Evolutionary conservation across 2,329 filamentous ascomycete genomes (phyloP).

Genomic region (Ophiostoma tasmaniense): DNA sequence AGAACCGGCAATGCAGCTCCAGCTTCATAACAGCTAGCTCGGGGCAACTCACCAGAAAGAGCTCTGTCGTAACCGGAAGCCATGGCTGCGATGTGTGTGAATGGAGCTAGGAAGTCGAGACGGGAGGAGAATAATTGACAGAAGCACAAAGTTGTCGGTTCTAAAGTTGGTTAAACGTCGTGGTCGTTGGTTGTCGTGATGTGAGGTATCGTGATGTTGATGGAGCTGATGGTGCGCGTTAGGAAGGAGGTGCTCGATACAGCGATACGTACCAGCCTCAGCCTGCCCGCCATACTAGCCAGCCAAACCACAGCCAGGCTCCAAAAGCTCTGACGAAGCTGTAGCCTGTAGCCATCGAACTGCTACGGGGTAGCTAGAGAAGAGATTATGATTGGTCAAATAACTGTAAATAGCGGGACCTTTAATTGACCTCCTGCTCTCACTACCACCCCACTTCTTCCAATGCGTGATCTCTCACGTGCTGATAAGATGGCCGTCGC

Average conservation of each 20-base stretch:
- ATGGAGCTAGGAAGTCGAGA: background rate
- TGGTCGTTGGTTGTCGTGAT: background rate
- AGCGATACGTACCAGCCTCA: conserved; percentile 9
- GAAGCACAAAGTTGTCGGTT: background rate
- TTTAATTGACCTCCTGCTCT: background rate
- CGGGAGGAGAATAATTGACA: background rate
- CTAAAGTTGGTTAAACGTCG: background rate
- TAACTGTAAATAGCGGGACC: background rate
- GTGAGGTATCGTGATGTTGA: conserved; percentile 8
- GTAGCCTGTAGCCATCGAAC: conserved; percentile 6
- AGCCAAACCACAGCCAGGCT: conserved; percentile 16
- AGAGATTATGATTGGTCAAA: background rate
- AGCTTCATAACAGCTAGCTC: background rate
- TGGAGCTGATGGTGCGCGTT: conserved; percentile 11
- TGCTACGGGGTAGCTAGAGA: background rate
- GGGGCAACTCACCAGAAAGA: conserved; percentile 69
- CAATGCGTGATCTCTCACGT: background rate
- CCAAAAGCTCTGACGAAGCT: conserved; percentile 24
- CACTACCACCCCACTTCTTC: background rate
- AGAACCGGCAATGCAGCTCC: background rate
- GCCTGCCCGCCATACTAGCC: conserved; percentile 1
- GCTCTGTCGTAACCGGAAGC: conserved; percentile 98
- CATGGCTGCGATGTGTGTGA: conserved; percentile 39
- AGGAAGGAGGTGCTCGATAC: conserved; percentile 11
- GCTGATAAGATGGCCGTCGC: background rate